A percentile compares a stretch with the other conserved stretches of the same genome.
Conservation (phyloP, 2,329 filamentous ascomycete species). For the Diplocarpon mali region DNA sequence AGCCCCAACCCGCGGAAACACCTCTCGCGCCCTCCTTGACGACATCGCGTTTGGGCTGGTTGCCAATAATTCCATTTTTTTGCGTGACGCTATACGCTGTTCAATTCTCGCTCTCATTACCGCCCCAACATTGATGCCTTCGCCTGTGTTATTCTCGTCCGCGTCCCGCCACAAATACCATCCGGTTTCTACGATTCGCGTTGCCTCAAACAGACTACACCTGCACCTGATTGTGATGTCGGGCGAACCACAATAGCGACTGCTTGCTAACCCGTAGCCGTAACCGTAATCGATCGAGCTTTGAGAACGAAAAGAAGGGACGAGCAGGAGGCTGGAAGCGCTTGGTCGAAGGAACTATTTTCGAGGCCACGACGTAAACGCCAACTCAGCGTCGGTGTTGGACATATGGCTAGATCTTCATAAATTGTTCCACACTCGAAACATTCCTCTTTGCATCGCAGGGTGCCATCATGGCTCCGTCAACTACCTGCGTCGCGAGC, state of each 20-base stretch:
- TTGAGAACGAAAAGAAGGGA: conserved; percentile 6
- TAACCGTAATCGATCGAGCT: background rate
- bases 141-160: conserved; percentile 12
- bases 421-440: conserved; percentile 13
- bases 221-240: conserved; percentile 17
- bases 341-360: conserved; percentile 7
- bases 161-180: conserved; percentile 1
- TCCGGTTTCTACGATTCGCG: background rate
- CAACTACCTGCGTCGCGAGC: conserved; percentile 21
- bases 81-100: conserved; percentile 1
- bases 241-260: conserved; percentile 12
- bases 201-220: conserved; percentile 4
- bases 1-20: conserved; percentile 9
- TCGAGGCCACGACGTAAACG: conserved; percentile 9
- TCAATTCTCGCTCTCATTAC: conserved; percentile 14
- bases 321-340: conserved; percentile 3
- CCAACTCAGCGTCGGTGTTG: conserved; percentile 7
- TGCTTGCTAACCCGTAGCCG: conserved; percentile 8
- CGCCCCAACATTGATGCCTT: background rate
- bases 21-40: background rate
- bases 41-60: background rate
- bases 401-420: conserved; percentile 24
- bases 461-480: conserved; percentile 22
- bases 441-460: conserved; percentile 9
- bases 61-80: conserved; percentile 3